Conservation (phyloP, 2,329 filamentous ascomycete species). For the Trichoderma sp. region DNA sequence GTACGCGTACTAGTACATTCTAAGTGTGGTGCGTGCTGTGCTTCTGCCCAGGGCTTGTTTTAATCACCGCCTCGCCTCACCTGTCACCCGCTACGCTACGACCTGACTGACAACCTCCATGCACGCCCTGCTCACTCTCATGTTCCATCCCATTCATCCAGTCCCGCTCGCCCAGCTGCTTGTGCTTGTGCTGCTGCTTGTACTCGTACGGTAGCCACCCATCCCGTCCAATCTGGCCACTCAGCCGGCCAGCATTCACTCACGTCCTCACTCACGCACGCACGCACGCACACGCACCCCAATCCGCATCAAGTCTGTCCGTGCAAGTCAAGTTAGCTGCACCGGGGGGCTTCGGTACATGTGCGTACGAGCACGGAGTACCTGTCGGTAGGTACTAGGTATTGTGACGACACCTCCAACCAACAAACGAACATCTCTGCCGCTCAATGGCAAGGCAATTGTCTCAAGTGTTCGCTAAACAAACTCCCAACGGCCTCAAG, state of each 20-base stretch:
- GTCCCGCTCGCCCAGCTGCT: not conserved
- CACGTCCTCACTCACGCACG: not conserved
- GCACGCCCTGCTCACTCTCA: conserved; percentile 9
- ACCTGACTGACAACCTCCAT: conserved; percentile 14
- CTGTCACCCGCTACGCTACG: conserved; percentile 16
- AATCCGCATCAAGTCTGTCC: not conserved
- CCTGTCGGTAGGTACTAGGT: not conserved
- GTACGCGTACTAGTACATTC: conserved; percentile 10
- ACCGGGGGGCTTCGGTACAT: not conserved
- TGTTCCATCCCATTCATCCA: not conserved
- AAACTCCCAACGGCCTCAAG: not conserved
- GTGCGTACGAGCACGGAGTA: not conserved
- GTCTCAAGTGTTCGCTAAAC: not conserved
- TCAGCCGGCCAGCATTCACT: not conserved
- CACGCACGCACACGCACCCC: not conserved
- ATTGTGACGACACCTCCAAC: not conserved
- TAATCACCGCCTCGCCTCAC: conserved; percentile 19
- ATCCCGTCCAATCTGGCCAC: not conserved
- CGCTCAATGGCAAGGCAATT: not conserved
- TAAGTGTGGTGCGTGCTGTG: conserved; percentile 10
- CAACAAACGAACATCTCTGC: not conserved
- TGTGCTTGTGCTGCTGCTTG: not conserved
- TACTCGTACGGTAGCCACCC: not conserved
- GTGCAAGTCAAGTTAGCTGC: not conserved
- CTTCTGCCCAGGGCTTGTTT: conserved; percentile 12